Conservation (phyloP, 2,329 filamentous ascomycete genomes). For the Ceratocystis harringtonii region DNA sequence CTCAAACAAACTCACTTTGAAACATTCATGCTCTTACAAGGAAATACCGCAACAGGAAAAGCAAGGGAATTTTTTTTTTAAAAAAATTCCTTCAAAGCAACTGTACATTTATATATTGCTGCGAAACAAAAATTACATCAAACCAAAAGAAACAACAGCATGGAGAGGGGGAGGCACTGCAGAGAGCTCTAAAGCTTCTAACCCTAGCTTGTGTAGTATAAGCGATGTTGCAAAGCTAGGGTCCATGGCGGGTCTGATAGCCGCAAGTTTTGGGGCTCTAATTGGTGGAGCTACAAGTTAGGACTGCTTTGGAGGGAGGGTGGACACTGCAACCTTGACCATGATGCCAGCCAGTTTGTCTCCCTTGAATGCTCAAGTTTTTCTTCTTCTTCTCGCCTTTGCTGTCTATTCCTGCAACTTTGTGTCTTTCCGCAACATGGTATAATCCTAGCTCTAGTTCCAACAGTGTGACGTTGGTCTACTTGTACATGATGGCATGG, state of each 20-base stretch:
- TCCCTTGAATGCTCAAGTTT: not conserved
- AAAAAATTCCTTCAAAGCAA: not conserved
- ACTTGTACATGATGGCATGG: not conserved
- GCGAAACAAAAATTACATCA: not conserved
- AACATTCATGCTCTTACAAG: not conserved
- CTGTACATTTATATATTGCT: not conserved
- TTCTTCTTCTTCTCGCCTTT: not conserved
- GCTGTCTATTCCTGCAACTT: not conserved
- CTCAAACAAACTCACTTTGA: constrained; percentile 1
- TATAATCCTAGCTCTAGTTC: not conserved
- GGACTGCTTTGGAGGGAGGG: not conserved
- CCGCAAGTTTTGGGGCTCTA: not conserved
- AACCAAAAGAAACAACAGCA: not conserved
- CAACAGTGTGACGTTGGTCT: not conserved
- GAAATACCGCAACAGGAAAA: not conserved
- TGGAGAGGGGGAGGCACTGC: not conserved
- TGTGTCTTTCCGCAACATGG: not conserved
- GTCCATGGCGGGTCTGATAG: not conserved
- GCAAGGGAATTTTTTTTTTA: not conserved
- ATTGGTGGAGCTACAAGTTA: not conserved
- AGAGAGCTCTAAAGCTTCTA: not conserved
- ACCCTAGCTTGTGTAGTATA: not conserved
- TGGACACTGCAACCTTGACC: not conserved
- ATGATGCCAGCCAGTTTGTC: not conserved
- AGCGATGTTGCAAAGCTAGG: not conserved